Evolutionary conservation across 106 monocot species (phyloP), one percentile per base, ranked within the genome.

Genomic region (Dioscorea dumetorum): DNA sequence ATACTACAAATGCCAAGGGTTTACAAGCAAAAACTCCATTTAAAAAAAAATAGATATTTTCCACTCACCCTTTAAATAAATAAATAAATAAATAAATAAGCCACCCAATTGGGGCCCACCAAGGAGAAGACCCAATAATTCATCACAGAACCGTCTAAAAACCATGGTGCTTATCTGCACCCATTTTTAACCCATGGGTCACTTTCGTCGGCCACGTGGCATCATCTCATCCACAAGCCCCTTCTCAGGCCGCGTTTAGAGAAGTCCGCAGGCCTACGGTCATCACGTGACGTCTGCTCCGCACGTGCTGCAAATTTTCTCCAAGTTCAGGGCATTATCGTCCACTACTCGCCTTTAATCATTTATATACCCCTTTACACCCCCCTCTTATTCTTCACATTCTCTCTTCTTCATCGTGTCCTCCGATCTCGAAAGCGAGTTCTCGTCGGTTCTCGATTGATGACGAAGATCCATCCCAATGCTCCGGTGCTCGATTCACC

Each of bases 381-480:
- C 22, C 66, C n/a, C 4, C 24, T 41, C 22, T 21, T 23, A 22
- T 13, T 66, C 22, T 17, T 10, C 19, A 66, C n/a, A 20, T 22
- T 20, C n/a, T 18, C 64, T 35, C 64, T n/a, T 8, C 64, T 64
- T 14, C 35, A 19, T 64, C 64, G 2, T 20, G 14, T 33, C 35
- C 21, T 41, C 34, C 35, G 8, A 41, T 64, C 35, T 22, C 21
- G 22, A 66, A 50, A 22, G 20, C 49, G 18, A 18, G 20, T 50
- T 66, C n/a, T n/a, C n/a, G n/a, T n/a, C n/a, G n/a, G n/a, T n/a
- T n/a, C 54, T 54, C 54, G 18, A 22, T 52, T 23, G 49, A 88
- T 82, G 88, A 74, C 73, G 50, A 88, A 74, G 71, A 77, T 92
- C 10, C 62, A 92, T 52, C 92, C 88, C 10, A 92, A 85, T 33